Base-by-base conservation (phyloP, 306 rosid species). In the Canavalia ensiformis region DNA sequence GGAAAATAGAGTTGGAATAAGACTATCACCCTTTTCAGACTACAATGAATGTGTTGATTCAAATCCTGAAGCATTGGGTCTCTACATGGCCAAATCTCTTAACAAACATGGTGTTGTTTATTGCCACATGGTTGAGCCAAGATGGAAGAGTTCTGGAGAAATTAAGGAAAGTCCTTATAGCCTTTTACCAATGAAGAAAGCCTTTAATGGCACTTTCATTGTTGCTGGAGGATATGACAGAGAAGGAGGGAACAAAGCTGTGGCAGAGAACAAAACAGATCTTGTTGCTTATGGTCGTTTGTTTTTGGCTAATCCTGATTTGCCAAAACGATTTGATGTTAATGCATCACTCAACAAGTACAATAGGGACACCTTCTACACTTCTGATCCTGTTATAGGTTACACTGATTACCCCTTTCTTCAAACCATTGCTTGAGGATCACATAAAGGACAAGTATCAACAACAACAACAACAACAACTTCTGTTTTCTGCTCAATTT, bases 111-210 rank as follows among this genome's bases (percentile, higher is more conserved):
- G 84, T 58, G 76, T 87, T 56, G 30, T 82, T 33, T 87, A 87
- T 58, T 87, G 89, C 66, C 89, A 89, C 72, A 60, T 83, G 91
- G 82, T 87, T 11, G 89, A 87, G 82, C 89, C 91, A 55, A 83
- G 91, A 54, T 81, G 85, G 88, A 47, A 50, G 45, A 58, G 35
- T 0, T 1, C 1, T 47, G 62, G 7, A 33, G 82, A 75, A 44
- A 72, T 9, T 30, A 1, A 2, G 6, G 85, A 80, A 51, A 9
- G 65, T 8, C 63, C 37, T 4, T 12, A 85, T 3, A 73, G 82
- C 65, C 91, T 88, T 60, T 7, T 34, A 25, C 89, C 82, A 45
- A 83, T 83, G 78, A 83, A 88, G 58, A 67, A 77, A 81, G 89
- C 78, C 33, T 88, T 85, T 9, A 77, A 73, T 0, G 86, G 87